phyloP scores from a whole-genome alignment of 371 early-diverging fungal genomes.

The Lichtheimia hyalospora region DNA sequence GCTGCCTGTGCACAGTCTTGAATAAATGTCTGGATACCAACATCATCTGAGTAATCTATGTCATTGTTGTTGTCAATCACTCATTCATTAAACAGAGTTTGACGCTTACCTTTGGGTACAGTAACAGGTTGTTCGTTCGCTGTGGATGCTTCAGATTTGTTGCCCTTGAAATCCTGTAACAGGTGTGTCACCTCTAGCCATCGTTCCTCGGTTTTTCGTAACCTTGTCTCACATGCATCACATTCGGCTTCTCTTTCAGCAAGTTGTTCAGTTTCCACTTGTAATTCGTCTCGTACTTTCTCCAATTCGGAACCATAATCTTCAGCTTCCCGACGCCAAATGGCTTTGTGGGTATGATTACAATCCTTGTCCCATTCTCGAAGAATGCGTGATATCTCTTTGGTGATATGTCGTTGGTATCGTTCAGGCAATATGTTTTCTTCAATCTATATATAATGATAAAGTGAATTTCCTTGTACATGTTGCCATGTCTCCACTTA shows the following conservation, averaged over 20 bases:
- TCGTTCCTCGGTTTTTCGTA: conserved; percentile 32
- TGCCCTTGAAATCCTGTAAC: not conserved
- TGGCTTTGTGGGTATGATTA: conserved; percentile 40
- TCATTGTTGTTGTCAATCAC: no score
- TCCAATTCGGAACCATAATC: conserved; percentile 43
- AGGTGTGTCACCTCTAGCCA: conserved; percentile 34
- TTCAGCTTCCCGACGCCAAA: conserved; percentile 50
- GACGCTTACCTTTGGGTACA: no score
- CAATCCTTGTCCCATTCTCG: conserved; percentile 59
- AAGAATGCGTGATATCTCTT: conserved; percentile 85
- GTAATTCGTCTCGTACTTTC: conserved; percentile 27
- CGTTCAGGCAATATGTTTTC: conserved; percentile 77
- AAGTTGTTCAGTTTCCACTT: conserved; percentile 25
- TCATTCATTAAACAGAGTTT: no score
- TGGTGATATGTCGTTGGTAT: conserved; percentile 80
- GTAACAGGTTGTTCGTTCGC: no score
- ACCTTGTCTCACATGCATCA: conserved; percentile 27
- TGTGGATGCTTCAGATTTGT: no score
- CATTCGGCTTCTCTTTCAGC: conserved; percentile 35
- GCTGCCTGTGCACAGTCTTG: conserved; percentile 65
- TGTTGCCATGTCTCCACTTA: conserved; percentile 4
- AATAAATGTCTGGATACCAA: conserved; percentile 70
- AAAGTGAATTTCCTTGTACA: not conserved
- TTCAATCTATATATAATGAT: conserved; percentile 57
- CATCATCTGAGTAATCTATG: conserved; percentile 52